Evolutionary conservation across 148 eudicot species (phyloP), one percentile per base, ranked within the genome.

Genomic region (Silene uniflora): DNA sequence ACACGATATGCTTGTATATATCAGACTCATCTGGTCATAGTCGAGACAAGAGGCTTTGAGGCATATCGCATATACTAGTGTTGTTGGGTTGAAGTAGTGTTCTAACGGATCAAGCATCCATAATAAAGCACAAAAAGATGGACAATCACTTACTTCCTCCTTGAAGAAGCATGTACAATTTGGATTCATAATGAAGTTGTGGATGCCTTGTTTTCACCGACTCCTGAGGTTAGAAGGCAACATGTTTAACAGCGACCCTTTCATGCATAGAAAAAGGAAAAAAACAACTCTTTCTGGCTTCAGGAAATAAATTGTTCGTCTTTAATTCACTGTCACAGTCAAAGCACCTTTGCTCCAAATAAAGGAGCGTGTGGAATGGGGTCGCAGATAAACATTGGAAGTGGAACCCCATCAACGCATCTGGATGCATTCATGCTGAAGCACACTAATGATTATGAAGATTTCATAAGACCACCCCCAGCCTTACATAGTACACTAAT

Each of bases 111-210:
- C 65, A 63, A 55, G 32, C 44, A 64, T 32, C n/a, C 54, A 11
- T n/a, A 29, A 54, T 11, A 76, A 39, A 72, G 24, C 19, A 16
- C 22, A 17, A 18, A 75, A 47, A 67, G 24, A 76, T 54, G 29
- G 67, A 47, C 29, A 44, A 64, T 42, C 52, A 77, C 87, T 81
- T 79, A 87, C 90, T 79, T 72, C 90, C 90, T 74, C 90, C 90
- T 70, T 87, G 88, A 71, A 87, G 90, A 77, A 83, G 87, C 86
- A 83, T 79, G 76, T 87, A 87, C 47, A 83, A 54, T 78, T 87
- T 87, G 67, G 90, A 85, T 66, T 87, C 90, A 74, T 85, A 87
- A 52, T 80, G 87, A 73, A 87, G 89, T 27, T 87, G 89, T 61
- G 89, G 89, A 73, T 87, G 89, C 77, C 80, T 85, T 68, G 90